Evolutionary conservation across 352 stramenopile species (phyloP).

Genomic region (Pseudoperonospora humuli): DNA sequence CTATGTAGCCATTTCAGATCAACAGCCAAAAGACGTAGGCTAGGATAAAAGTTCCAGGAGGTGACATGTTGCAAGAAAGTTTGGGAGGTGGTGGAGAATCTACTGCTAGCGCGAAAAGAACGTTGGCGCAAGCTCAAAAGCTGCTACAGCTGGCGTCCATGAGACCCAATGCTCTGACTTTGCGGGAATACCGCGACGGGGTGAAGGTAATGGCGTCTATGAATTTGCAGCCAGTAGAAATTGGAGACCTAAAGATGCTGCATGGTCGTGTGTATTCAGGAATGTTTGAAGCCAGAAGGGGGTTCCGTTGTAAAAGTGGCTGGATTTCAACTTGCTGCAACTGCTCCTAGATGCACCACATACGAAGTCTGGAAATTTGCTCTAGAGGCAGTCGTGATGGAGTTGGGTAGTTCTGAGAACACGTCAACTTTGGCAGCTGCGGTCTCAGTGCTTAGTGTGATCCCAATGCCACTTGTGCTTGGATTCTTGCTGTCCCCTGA

Average conservation of each 20-base stretch:
- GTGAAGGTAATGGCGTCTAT: constrained; percentile 36
- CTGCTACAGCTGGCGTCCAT: constrained; percentile 46
- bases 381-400: constrained; percentile 46
- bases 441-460: constrained; percentile 44
- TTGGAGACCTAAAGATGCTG: constrained; percentile 5
- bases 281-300: constrained; percentile 63
- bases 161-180: constrained; percentile 47
- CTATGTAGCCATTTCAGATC: no score
- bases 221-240: no score
- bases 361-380: constrained; percentile 57
- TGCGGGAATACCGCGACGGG: constrained; percentile 49
- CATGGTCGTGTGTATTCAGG: constrained; percentile 15
- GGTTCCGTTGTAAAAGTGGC: constrained; percentile 52
- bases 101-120: constrained; percentile 38
- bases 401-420: constrained; percentile 69
- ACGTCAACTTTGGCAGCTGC: constrained; percentile 36
- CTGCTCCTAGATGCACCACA: constrained; percentile 47
- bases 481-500: constrained; percentile 57
- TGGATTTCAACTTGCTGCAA: constrained; percentile 55
- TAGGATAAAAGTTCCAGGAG: no score
- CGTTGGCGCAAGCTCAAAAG: constrained; percentile 49
- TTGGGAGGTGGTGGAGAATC: constrained; percentile 33
- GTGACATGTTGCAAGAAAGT: constrained; percentile 50
- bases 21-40: neutral
- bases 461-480: constrained; percentile 53